These are phyloP conservation scores for Colletotrichum tropicale DNA, from an alignment of 2,329 filamentous ascomycete genomes.

Conservation along the genomic window DNA sequence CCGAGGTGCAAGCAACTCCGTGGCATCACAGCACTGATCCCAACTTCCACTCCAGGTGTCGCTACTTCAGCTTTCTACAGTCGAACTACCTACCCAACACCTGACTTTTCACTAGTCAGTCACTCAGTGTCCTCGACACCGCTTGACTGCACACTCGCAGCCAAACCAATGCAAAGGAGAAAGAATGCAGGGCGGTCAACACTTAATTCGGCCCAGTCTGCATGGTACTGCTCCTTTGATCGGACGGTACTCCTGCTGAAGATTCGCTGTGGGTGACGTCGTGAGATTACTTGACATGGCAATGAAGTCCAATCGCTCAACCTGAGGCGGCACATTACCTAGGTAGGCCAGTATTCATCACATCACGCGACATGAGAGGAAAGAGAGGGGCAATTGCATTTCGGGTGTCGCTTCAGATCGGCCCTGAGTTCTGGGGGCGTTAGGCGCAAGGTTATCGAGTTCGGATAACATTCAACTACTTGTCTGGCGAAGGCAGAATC, in stretches of 20 bases:
- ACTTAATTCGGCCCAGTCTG: neutral
- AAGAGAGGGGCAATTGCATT: neutral
- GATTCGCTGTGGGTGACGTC: neutral
- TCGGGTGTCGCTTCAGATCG: neutral
- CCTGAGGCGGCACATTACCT: neutral
- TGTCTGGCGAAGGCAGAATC: neutral
- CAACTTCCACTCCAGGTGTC: neutral
- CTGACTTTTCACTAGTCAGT: neutral
- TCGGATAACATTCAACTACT: neutral
- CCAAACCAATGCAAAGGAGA: neutral
- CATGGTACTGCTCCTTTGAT: neutral
- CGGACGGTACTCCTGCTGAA: neutral
- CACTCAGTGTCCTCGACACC: neutral
- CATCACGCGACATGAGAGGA: neutral
- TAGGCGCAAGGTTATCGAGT: neutral
- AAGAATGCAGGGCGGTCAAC: neutral
- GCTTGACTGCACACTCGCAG: neutral
- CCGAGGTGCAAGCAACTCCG: neutral
- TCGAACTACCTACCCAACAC: neutral
- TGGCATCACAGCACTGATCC: neutral
- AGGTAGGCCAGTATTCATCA: neutral
- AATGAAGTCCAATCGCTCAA: neutral
- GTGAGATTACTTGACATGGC: neutral
- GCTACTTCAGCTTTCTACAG: neutral
- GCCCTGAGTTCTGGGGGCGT: neutral